phyloP scores from a whole-genome alignment of 2,329 filamentous ascomycete genomes.

The Escovopsis sp. region DNA sequence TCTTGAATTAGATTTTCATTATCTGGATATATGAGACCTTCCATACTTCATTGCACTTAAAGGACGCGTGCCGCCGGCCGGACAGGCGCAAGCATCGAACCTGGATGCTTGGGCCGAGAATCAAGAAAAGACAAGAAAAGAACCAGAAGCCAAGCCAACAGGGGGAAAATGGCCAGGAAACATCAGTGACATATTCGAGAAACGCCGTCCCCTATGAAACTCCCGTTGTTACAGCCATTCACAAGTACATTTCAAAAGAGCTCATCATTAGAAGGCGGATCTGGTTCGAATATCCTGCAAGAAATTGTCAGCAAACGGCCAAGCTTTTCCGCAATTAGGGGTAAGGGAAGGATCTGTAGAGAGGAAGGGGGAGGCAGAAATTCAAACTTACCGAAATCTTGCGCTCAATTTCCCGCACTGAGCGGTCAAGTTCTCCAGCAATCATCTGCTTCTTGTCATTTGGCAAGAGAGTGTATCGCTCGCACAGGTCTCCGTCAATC shows the following conservation, averaged over 20 bases:
- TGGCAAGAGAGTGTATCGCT: slow-evolving; percentile 70
- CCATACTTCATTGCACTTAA: slow-evolving; percentile 12
- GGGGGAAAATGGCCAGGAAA: slow-evolving; percentile 9
- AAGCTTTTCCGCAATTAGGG: background rate
- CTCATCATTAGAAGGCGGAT: slow-evolving; percentile 35
- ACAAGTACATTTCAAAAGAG: slow-evolving; percentile 8
- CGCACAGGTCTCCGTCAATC: slow-evolving; percentile 92
- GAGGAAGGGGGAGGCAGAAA: too few relatives aligned
- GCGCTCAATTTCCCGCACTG: slow-evolving; percentile 83
- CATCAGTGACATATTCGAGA: slow-evolving; percentile 13
- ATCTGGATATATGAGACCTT: slow-evolving; percentile 12
- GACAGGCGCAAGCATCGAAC: slow-evolving; percentile 9
- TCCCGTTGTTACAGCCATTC: slow-evolving; percentile 12
- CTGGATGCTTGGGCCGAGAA: slow-evolving; percentile 11
- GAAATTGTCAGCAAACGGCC: slow-evolving; percentile 10
- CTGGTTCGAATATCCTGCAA: slow-evolving; percentile 40
- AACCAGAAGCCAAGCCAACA: slow-evolving; percentile 8
- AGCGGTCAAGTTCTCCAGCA: slow-evolving; percentile 80
- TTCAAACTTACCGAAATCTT: slow-evolving; percentile 73
- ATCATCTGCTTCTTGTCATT: slow-evolving; percentile 92
- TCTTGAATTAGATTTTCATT: slow-evolving; percentile 5
- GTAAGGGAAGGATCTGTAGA: background rate
- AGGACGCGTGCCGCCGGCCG: slow-evolving; percentile 4
- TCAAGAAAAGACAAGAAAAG: slow-evolving; percentile 2
- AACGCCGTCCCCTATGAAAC: slow-evolving; percentile 16